These are phyloP conservation scores for Cymbopogon citratus DNA, from an alignment of 176 grass and related monocot genomes.

Conservation along the genomic window DNA sequence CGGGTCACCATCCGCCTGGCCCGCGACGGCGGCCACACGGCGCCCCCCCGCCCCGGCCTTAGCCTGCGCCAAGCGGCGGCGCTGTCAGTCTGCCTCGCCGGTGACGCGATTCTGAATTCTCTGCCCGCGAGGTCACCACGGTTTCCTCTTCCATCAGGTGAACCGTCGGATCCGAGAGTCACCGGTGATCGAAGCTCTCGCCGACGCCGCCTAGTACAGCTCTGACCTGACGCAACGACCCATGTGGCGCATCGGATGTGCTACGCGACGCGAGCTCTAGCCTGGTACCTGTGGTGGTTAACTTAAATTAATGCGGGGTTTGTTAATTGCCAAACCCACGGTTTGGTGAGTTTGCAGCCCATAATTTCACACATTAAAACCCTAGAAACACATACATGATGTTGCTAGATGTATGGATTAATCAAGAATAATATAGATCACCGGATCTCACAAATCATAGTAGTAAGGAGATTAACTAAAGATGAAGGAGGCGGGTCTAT, in stretches of 20 bases:
- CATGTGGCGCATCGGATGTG: not conserved
- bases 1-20: not conserved
- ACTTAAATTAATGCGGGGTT: not conserved
- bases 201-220: not conserved
- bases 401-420: no score
- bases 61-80: not conserved
- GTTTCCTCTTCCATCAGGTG: not conserved
- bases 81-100: conserved; percentile 6
- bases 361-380: no score
- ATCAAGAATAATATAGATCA: no score
- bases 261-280: no score
- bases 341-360: no score
- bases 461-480: no score
- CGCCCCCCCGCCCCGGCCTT: not conserved
- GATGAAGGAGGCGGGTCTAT: no score
- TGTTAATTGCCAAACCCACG: no score
- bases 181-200: not conserved
- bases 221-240: not conserved
- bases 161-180: not conserved
- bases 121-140: not conserved
- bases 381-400: no score
- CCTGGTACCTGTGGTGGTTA: not conserved
- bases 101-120: not conserved
- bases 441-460: no score
- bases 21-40: not conserved